Base-by-base conservation (phyloP, 2,329 filamentous ascomycete genomes). In the Clonostachys rosea region DNA sequence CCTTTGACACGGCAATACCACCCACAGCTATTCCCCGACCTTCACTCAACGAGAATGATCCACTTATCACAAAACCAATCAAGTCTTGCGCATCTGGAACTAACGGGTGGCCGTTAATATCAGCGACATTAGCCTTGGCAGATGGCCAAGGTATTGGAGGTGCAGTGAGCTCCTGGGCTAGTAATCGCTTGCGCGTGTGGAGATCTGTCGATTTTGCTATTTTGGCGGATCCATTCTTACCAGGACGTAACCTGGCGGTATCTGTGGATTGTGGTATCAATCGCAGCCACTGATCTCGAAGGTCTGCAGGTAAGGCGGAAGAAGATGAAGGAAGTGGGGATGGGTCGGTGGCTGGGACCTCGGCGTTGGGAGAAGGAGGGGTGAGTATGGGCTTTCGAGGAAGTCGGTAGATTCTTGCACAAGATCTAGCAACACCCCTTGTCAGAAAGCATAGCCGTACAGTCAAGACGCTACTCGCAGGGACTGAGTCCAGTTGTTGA, bases 1-100 rank as follows among this genome's bases (percentile, higher is more conserved):
- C 75, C 62, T 75, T 85, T 6, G 72, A 71, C 1, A 85, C 70
- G 13, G 81, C 71, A 24, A 97, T 60, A 44, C 79, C 85, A 0
- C 87, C 94, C 49, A 97, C 75, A 1, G 84, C 92, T 14, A 83
- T 83, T 1, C 86, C 88, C 54, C 77, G 79, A 0, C 92, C 94
- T 53, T 87, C 81, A 3, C 81, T 79, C 3, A 97, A 76, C 57
- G 86, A 91, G 62, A 86, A 96, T 44, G 88, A 86, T 0, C 92
- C 94, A 2, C 86, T 87, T 3, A 91, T 96, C 20, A 96, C 84
- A 62, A 95, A 99, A 0, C 94, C 94, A 44, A 97, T 80, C 12
- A 97, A 73, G 61, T 96, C 88, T 18, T 79, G 74, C 51, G 83
- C 83, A 10, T 75, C 74, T 0, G 92, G 92, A n/a, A 91, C 82